Evolutionary conservation across 345 rosid species (phyloP), one percentile per base, ranked within the genome.

Genomic region (Aquilaria sinensis): DNA sequence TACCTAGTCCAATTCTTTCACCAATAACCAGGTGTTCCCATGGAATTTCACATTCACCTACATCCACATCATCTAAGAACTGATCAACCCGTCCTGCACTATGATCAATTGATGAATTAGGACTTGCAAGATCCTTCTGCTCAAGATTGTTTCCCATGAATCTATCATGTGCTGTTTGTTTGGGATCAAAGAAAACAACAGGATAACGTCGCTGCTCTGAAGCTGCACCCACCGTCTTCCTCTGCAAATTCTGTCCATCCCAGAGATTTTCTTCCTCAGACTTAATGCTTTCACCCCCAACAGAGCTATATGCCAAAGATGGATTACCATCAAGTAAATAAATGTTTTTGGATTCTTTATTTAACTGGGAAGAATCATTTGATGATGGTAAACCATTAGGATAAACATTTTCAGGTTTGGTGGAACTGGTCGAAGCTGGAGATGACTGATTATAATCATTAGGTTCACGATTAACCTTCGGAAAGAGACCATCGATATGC

Each of bases 1-100:
- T 85, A 95, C 99, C 99, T 84, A 95, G 74, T 80, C 99, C 99
- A 85, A 95, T 91, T 76, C 99, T 87, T 71, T 91, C 99, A 69
- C 94, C 98, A 68, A 95, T 71, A 55, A 80, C 92, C 84, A 95
- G 76, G 79, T 95, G 87, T 69, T 91, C 97, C 99, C 98, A 95
- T 45, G 91, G 96, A 80, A 91, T 91, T 83, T 95, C 99, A 81
- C 88, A 76, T 72, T 95, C 92, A 63, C 96, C 83, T 47, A 91
- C 94, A 84, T 91, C 93, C 53, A 84, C 96, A 70, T 91, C 99
- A 66, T 89, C 98, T 66, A 89, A 79, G 58, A 87, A 73, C 70
- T 81, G 96, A 66, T 87, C 83, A 63, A 71, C 71, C 78, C 76
- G 78, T 79, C 74, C 70, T 34, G 67, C 51, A 60, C 67, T 73